Base-by-base conservation (phyloP, 176 grass and related monocot genomes). In the Lolium perenne region DNA sequence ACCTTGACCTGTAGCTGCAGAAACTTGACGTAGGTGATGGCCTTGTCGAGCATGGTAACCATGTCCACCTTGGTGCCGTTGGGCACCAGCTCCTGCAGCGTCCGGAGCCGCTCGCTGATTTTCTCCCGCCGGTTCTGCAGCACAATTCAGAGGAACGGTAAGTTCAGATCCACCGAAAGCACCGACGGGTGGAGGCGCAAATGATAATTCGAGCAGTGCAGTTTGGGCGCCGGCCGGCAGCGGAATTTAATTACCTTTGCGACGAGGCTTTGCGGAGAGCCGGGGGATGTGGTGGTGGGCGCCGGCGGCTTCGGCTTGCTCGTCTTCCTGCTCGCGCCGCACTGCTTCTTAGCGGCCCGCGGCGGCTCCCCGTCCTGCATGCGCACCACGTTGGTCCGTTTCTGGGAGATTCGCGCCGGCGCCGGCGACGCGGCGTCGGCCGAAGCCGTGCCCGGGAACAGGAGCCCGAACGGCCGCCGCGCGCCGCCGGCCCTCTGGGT, bases 1-100 rank as follows among this genome's bases (percentile, higher is more conserved):
- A 94, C 95, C 89, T 98, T 91, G 91, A 98, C 96, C 85, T 98
- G 96, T 23, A 98, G 20, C 87, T 98, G 96, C 38, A 98, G 93
- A 77, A 98, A 95, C 72, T 98, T 91, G 62, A 98, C 96, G 84
- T 98, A 92, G 90, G 70, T 82, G 85, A 95, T 6, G 71, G 96
- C 96, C 71, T 95, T 98, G 74, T 98, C 96, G 26, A 98, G 89
- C 96, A 98, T 98, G 67, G 96, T 95, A 47, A 95, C 93, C 71
- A 94, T 49, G 87, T 97, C 92, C 66, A 97, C 90, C 86, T 98
- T 95, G 47, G 90, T 92, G 48, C 97, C 94, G 60, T 91, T 98
- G 35, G 97, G 94, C 25, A 98, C 92, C 20, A 98, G 84, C 87
- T 98, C 94, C 91, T 98, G 94, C 73, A 98, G 92, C 18, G 87